These are phyloP conservation scores for Carallia pectinifolia DNA, from an alignment of 345 rosid species.

Conservation along the genomic window DNA sequence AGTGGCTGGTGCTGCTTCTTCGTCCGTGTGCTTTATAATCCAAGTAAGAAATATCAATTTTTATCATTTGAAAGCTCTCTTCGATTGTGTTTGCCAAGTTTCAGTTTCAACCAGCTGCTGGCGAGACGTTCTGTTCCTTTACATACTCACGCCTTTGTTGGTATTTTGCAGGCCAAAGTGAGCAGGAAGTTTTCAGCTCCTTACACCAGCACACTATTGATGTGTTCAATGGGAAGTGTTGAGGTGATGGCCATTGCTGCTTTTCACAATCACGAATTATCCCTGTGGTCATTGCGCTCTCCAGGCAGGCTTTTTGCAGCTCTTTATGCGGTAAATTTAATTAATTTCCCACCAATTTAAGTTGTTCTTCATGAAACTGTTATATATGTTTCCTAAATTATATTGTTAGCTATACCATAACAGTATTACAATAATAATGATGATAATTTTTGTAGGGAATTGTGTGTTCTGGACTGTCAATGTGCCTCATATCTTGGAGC, in stretches of 20 bases:
- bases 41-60: constrained; percentile 44
- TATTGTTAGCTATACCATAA: too few relatives aligned
- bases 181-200: constrained; percentile 73
- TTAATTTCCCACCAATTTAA: not conserved
- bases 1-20: constrained; percentile 51
- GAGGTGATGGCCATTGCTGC: constrained; percentile 51
- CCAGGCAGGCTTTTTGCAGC: constrained; percentile 60
- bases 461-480: constrained; percentile 67
- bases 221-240: constrained; percentile 69
- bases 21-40: constrained; percentile 79
- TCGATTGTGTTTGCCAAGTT: too few relatives aligned
- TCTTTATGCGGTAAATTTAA: constrained; percentile 57
- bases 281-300: constrained; percentile 64
- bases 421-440: too few relatives aligned
- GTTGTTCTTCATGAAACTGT: not conserved
- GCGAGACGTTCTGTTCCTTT: too few relatives aligned
- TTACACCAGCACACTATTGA: constrained; percentile 67
- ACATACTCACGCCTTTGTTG: too few relatives aligned
- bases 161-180: constrained; percentile 47
- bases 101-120: too few relatives aligned
- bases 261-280: constrained; percentile 33
- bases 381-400: too few relatives aligned
- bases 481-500: constrained; percentile 66
- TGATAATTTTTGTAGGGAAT: constrained; percentile 49
- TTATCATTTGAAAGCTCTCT: not conserved